Evolutionary conservation across 1,284 basidiomycete genomes (phyloP).

Genomic region (Pseudozyma hubeiensis): DNA sequence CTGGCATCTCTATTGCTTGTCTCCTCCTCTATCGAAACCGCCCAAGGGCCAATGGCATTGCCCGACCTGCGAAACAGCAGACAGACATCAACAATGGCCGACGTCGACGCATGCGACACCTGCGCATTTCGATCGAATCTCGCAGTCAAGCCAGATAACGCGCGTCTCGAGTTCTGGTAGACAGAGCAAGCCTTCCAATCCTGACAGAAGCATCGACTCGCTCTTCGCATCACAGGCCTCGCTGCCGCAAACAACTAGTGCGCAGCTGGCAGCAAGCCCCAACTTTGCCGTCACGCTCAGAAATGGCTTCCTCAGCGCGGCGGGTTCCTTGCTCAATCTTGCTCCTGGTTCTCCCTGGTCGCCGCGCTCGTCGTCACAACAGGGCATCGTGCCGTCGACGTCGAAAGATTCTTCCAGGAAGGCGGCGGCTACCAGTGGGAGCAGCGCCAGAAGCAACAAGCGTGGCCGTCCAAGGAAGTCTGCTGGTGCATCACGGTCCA

Average conservation of each 20-base stretch:
- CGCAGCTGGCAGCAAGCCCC: slow-evolving; percentile 1
- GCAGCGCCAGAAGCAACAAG: slow-evolving; percentile 17
- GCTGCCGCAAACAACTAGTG: slow-evolving; percentile 10
- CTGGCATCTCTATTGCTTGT: slow-evolving; percentile 91
- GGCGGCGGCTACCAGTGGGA: slow-evolving; percentile 9
- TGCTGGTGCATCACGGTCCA: slow-evolving; percentile 13
- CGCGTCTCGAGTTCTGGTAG: slow-evolving; percentile 30
- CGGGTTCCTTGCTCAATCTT: slow-evolving; percentile 32
- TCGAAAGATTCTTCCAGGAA: slow-evolving; percentile 15
- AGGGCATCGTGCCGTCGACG: neutral
- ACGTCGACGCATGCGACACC: neutral
- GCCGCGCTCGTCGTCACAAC: slow-evolving; percentile 1
- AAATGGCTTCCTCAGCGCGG: slow-evolving; percentile 33
- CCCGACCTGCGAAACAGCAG: slow-evolving; percentile 55
- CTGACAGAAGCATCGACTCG: slow-evolving; percentile 37
- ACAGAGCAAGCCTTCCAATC: slow-evolving; percentile 40
- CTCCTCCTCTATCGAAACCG: slow-evolving; percentile 72
- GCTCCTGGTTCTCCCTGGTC: slow-evolving; percentile 31
- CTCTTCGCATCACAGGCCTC: slow-evolving; percentile 21
- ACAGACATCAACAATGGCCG: slow-evolving; percentile 14
- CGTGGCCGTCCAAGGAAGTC: slow-evolving; percentile 33
- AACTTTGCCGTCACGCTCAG: slow-evolving; percentile 45
- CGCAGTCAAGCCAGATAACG: slow-evolving; percentile 9
- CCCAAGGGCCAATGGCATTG: slow-evolving; percentile 59
- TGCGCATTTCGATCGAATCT: neutral